Evolutionary conservation across 352 stramenopile species (phyloP).

Genomic region (Phytophthora sp.): DNA sequence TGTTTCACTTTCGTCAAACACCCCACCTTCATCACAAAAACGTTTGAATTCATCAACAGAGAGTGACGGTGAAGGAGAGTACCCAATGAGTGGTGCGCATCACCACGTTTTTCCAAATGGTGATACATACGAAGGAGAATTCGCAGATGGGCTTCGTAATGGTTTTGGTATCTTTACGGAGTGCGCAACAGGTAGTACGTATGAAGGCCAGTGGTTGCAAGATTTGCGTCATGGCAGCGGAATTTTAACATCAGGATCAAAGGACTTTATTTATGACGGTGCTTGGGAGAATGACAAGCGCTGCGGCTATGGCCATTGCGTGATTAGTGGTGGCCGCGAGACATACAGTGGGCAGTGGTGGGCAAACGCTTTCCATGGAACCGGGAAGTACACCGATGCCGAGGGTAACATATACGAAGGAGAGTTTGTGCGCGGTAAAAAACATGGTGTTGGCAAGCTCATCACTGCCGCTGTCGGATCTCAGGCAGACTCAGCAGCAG

Average conservation of each 20-base stretch:
- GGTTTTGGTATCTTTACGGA: conserved; percentile 72
- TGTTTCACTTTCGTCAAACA: conserved; percentile 43
- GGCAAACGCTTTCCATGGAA: conserved; percentile 78
- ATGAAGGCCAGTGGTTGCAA: conserved; percentile 74
- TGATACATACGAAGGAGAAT: conserved; percentile 78
- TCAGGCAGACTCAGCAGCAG: conserved; percentile 21
- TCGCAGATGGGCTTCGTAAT: conserved; percentile 48
- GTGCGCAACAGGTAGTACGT: conserved; percentile 61
- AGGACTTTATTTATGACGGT: conserved; percentile 88
- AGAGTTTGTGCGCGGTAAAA: conserved; percentile 77
- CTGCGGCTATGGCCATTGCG: conserved; percentile 71
- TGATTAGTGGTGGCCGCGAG: conserved; percentile 71
- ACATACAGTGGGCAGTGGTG: conserved; percentile 80
- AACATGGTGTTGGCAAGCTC: conserved; percentile 73
- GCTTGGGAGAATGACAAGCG: conserved; percentile 66
- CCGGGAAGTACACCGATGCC: conserved; percentile 80
- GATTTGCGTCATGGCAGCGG: conserved; percentile 69
- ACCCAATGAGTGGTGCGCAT: conserved; percentile 43
- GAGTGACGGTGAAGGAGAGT: conserved; percentile 8
- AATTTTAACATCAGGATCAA: conserved; percentile 69
- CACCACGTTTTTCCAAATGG: conserved; percentile 64
- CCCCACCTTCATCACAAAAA: conserved; percentile 3
- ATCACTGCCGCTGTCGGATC: conserved; percentile 3
- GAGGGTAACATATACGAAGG: conserved; percentile 85
- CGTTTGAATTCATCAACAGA: neutral